These are phyloP conservation scores for Fusarium coicis DNA, from an alignment of 2,329 filamentous ascomycete species.

Conservation along the genomic window DNA sequence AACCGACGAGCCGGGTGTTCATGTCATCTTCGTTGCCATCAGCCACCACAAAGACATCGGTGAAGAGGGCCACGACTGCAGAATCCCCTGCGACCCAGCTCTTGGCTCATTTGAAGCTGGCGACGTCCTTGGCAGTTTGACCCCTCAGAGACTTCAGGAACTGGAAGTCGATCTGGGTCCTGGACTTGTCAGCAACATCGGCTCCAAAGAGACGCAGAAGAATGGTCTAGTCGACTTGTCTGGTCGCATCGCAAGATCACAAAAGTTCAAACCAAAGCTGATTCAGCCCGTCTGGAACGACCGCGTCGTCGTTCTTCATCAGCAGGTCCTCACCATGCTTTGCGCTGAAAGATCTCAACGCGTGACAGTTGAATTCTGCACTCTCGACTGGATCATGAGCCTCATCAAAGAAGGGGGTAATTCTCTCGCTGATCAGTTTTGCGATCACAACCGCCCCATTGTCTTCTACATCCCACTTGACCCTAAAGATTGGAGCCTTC, in stretches of 20 bases:
- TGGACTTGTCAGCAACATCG: neutral
- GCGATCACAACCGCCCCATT: neutral
- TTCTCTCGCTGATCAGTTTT: neutral
- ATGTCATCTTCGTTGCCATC: neutral
- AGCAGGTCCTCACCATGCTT: neutral
- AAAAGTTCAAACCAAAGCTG: neutral
- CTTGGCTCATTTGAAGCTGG: neutral
- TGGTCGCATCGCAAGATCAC: neutral
- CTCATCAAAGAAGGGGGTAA: neutral
- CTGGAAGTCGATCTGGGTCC: neutral
- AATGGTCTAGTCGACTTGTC: neutral
- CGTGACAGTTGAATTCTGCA: neutral
- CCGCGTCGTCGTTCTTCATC: neutral
- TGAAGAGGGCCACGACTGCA: neutral
- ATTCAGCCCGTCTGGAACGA: neutral
- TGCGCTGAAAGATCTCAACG: neutral
- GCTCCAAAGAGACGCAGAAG: neutral
- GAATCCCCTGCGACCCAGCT: neutral
- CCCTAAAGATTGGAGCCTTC: neutral
- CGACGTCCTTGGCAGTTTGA: neutral
- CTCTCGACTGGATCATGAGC: neutral
- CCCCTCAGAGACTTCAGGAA: neutral
- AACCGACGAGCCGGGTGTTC: neutral
- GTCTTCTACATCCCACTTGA: neutral
- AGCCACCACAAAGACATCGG: neutral